Conservation (phyloP, 139 green algal species). For the Closterium sp. region DNA sequence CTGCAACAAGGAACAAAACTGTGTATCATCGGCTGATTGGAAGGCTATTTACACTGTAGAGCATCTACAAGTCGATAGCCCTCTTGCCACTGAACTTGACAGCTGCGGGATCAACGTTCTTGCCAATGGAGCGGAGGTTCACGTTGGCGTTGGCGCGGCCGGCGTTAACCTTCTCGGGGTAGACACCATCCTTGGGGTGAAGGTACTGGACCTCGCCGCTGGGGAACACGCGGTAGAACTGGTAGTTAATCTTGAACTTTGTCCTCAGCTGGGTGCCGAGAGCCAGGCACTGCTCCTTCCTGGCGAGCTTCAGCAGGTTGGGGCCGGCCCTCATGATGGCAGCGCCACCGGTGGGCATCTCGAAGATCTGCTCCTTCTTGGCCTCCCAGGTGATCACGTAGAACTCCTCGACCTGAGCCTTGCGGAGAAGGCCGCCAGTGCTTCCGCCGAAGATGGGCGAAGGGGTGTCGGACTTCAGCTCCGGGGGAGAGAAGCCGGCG, state of each 20-base stretch:
- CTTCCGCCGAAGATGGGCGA: conserved; percentile 97
- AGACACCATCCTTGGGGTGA: conserved; percentile 97
- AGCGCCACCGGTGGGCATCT: conserved; percentile 98
- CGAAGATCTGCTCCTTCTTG: conserved; percentile 99
- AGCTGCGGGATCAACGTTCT: conserved; percentile 89
- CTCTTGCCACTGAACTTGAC: conserved; percentile 91
- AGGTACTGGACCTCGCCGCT: conserved; percentile 98
- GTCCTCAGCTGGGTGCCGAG: conserved; percentile 90
- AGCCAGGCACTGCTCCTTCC: conserved; percentile 99
- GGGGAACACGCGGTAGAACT: conserved; percentile 80
- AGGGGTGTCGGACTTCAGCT: conserved; percentile 86
- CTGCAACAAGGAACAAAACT: background rate
- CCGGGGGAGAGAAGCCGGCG: conserved; percentile 71
- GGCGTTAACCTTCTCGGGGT: conserved; percentile 99
- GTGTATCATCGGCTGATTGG: background rate
- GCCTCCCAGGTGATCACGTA: conserved; percentile 56
- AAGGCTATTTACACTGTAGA: background rate
- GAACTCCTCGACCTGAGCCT: conserved; percentile 72
- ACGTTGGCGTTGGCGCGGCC: conserved; percentile 81
- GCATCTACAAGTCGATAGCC: conserved; percentile 58
- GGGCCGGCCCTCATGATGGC: conserved; percentile 97
- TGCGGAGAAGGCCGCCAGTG: conserved; percentile 93
- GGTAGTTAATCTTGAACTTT: conserved; percentile 94
- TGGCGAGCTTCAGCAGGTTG: conserved; percentile 97
- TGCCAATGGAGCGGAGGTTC: conserved; percentile 90